phyloP scores from a whole-genome alignment of 2,329 filamentous ascomycete species.

The Hypoxylon sp. region DNA sequence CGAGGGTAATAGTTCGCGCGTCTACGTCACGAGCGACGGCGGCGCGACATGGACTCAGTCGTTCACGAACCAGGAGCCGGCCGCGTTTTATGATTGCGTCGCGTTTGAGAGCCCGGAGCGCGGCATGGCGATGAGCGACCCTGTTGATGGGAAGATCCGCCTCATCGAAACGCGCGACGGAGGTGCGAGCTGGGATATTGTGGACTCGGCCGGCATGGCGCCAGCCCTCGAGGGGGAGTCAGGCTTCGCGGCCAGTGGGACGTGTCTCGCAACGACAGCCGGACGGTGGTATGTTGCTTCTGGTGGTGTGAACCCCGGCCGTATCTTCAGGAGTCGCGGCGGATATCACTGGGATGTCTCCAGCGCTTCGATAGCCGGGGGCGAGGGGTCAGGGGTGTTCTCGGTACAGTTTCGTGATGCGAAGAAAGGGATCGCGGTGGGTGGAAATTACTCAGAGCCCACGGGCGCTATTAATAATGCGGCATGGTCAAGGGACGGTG shows the following conservation, averaged over 20 bases:
- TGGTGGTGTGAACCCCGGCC: slow-evolving; percentile 51
- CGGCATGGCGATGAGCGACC: slow-evolving; percentile 55
- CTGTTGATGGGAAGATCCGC: slow-evolving; percentile 54
- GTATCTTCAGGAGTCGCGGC: slow-evolving; percentile 51
- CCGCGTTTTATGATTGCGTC: slow-evolving; percentile 56
- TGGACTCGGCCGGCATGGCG: slow-evolving; percentile 49
- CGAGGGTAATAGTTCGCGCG: slow-evolving; percentile 51
- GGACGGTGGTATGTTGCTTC: slow-evolving; percentile 52
- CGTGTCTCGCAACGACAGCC: slow-evolving; percentile 52
- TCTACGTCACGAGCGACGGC: slow-evolving; percentile 53
- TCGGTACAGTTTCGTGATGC: slow-evolving; percentile 54
- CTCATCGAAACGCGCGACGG: slow-evolving; percentile 54
- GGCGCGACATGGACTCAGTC: slow-evolving; percentile 50
- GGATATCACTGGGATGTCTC: slow-evolving; percentile 51
- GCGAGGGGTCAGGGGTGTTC: slow-evolving; percentile 52
- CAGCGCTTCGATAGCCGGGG: slow-evolving; percentile 49
- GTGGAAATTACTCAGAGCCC: slow-evolving; percentile 52
- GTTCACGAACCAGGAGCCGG: slow-evolving; percentile 51
- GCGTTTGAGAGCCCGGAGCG: slow-evolving; percentile 49
- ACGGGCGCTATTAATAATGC: slow-evolving; percentile 45
- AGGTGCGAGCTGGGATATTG: slow-evolving; percentile 49
- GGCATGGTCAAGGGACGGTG: slow-evolving; percentile 54
- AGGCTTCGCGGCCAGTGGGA: slow-evolving; percentile 55
- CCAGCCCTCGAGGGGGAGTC: slow-evolving; percentile 51
- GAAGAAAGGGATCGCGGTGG: slow-evolving; percentile 51